Conservation (phyloP, 495 filamentous ascomycete species). For the Cryomyces antarcticus region DNA sequence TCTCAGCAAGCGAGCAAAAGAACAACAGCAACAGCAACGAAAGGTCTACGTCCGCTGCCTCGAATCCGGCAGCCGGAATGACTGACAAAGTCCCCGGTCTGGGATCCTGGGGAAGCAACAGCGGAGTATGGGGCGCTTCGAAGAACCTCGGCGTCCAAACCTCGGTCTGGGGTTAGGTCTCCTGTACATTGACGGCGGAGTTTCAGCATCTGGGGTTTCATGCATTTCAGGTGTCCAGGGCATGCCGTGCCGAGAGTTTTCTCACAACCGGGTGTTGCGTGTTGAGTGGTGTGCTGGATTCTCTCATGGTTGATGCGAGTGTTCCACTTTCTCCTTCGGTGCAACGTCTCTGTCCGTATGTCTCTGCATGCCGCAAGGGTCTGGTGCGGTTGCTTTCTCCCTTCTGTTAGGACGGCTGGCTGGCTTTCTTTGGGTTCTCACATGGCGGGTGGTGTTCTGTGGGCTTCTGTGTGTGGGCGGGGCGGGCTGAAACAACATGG, state of each 20-base stretch:
- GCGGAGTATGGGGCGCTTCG: constrained; percentile 16
- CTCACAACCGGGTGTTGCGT: background rate
- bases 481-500: too few relatives aligned
- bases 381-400: too few relatives aligned
- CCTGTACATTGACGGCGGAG: background rate
- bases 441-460: too few relatives aligned
- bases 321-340: too few relatives aligned
- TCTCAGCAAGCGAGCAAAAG: constrained; percentile 33
- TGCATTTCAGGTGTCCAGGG: constrained; percentile 16
- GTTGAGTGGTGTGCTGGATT: too few relatives aligned
- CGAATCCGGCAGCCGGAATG: constrained; percentile 28
- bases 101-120: constrained; percentile 16
- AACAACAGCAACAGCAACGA: constrained; percentile 28
- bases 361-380: too few relatives aligned
- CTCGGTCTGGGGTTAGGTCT: constrained; percentile 21
- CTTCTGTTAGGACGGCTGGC: too few relatives aligned
- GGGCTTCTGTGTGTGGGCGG: too few relatives aligned
- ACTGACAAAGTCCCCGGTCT: constrained; percentile 16
- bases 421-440: too few relatives aligned
- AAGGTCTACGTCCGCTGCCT: constrained; percentile 37
- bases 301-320: too few relatives aligned
- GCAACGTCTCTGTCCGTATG: too few relatives aligned
- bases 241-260: constrained; percentile 7
- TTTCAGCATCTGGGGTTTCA: constrained; percentile 15
- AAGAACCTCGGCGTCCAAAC: constrained; percentile 21